phyloP scores from a whole-genome alignment of 2,329 filamentous ascomycete genomes.

The Penicillium brasilianum region DNA sequence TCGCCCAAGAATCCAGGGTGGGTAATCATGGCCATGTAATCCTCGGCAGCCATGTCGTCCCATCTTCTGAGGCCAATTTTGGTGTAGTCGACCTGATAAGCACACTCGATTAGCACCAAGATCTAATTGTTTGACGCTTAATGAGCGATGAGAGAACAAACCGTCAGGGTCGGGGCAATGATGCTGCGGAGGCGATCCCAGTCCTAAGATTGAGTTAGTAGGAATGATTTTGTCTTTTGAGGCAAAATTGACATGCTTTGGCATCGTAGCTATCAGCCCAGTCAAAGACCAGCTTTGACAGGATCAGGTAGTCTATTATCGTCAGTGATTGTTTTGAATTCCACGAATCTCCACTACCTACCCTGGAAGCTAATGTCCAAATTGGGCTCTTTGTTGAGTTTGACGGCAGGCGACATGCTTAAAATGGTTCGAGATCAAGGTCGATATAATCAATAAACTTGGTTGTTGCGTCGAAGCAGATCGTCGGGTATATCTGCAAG shows the following conservation, averaged over 20 bases:
- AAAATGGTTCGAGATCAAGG: background rate
- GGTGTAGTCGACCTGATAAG: conserved; percentile 70
- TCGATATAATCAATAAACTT: background rate
- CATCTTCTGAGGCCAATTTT: conserved; percentile 65
- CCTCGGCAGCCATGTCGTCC: conserved; percentile 65
- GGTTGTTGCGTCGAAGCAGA: background rate
- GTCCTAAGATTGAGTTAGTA: conserved; percentile 34
- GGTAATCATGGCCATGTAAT: conserved; percentile 67
- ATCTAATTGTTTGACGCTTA: background rate
- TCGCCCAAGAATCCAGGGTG: conserved; percentile 64
- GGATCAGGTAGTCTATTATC: conserved; percentile 40
- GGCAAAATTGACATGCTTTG: conserved; percentile 39
- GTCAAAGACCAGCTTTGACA: conserved; percentile 46
- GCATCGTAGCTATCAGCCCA: conserved; percentile 53
- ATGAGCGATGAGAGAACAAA: background rate
- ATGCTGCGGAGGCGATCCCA: conserved; percentile 48
- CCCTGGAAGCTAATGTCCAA: conserved; percentile 37
- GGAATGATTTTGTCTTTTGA: background rate
- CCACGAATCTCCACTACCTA: background rate
- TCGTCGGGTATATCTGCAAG: conserved; percentile 10
- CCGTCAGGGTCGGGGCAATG: conserved; percentile 48
- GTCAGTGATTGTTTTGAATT: conserved; percentile 10
- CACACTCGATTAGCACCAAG: background rate
- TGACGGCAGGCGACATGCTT: conserved; percentile 31
- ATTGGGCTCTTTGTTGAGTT: conserved; percentile 45